phyloP scores from a whole-genome alignment of 192 early-diverging fungal species.

The Lunasporangiospora selenospora region DNA sequence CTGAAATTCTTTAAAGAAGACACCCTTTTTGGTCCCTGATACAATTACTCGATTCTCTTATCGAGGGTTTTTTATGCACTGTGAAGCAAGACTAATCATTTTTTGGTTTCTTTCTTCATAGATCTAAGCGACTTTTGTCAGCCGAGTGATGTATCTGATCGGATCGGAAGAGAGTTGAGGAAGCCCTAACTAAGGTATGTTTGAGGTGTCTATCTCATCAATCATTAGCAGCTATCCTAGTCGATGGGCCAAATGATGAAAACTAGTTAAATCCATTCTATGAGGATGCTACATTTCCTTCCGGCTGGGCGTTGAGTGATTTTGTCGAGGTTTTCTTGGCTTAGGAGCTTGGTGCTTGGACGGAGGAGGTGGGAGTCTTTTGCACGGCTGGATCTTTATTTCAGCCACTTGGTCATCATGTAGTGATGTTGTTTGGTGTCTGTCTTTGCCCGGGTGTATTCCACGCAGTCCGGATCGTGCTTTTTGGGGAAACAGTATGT shows the following conservation, averaged over 20 bases:
- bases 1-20: constrained; percentile 47
- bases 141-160: too few species aligned
- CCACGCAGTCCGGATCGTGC: constrained; percentile 19
- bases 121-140: too few species aligned
- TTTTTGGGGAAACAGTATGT: constrained; percentile 49
- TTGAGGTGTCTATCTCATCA: too few species aligned
- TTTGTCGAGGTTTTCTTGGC: constrained; percentile 51
- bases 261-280: constrained; percentile 54
- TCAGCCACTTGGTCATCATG: background rate
- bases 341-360: constrained; percentile 41
- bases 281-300: constrained; percentile 45
- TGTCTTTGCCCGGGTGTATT: background rate
- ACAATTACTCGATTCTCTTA: too few species aligned
- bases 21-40: constrained; percentile 50
- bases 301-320: constrained; percentile 24
- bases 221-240: too few species aligned
- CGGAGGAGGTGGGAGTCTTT: constrained; percentile 45
- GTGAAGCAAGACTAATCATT: too few species aligned
- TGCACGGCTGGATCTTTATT: constrained; percentile 4
- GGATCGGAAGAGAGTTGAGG: too few species aligned
- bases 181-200: too few species aligned
- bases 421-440: constrained; percentile 4
- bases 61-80: too few species aligned
- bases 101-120: too few species aligned
- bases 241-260: constrained; percentile 43